phyloP scores from a whole-genome alignment of 2,329 filamentous ascomycete species.

The Fusarium circinatum region DNA sequence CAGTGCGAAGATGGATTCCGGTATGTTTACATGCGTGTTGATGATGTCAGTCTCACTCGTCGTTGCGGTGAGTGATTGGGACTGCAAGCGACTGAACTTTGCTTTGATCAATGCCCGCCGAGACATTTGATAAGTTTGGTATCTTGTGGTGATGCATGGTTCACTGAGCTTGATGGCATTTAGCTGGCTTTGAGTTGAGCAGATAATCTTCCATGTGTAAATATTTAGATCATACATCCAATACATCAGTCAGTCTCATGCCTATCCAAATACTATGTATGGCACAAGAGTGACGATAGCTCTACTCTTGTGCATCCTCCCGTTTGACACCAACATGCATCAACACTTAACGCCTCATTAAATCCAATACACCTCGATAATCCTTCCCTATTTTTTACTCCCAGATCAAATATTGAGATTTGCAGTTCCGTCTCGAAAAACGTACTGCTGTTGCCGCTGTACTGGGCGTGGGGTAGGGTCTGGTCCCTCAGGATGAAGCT shows the following conservation, averaged over 20 bases:
- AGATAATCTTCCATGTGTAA: not conserved
- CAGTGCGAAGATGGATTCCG: not conserved
- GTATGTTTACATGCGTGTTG: not conserved
- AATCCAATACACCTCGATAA: not conserved
- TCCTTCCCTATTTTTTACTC: no score
- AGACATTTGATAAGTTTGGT: not conserved
- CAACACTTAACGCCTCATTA: not conserved
- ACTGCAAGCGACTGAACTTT: not conserved
- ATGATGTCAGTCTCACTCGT: not conserved
- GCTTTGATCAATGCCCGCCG: fast-evolving
- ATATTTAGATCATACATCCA: not conserved
- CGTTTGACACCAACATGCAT: not conserved
- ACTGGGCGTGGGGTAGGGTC: not conserved
- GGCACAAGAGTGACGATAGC: not conserved
- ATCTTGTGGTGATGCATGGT: not conserved
- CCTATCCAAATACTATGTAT: not conserved
- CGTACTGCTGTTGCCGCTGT: not conserved
- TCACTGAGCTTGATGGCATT: not conserved
- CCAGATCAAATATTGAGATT: not conserved
- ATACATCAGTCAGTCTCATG: not conserved
- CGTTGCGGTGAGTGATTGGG: not conserved
- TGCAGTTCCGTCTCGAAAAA: not conserved
- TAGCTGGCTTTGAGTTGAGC: not conserved
- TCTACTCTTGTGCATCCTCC: not conserved
- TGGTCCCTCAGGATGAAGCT: not conserved